Base-by-base conservation (phyloP, 1,284 basidiomycete species). In the Dichomitus squalens region DNA sequence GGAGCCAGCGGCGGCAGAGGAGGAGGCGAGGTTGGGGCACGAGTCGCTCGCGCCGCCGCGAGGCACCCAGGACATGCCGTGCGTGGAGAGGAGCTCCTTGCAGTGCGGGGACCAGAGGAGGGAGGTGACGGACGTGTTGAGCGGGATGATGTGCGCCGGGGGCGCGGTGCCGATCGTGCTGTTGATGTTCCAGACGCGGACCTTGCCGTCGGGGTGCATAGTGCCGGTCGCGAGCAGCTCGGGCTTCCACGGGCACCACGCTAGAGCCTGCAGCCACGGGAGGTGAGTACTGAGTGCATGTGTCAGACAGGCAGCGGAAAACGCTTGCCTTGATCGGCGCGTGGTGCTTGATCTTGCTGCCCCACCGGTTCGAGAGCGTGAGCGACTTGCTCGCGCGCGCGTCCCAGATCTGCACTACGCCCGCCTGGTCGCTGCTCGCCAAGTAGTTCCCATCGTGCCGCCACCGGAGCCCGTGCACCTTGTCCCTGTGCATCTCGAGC, bases 161-260 rank as follows among this genome's bases (percentile, higher is more conserved):
- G 79, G 76, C 20, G 80, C 79, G 4, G 82, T 79, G 35, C 76
- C 73, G 5, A 77, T 69, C 12, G 71, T 64, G 33, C 62, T 62
- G 52, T 72, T 71, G 47, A 69, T 63, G 58, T 68, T 74, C 84
- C 84, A 87, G 60, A 87, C 79, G 65, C 87, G 84, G 62, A 89
- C 85, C 57, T 79, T 82, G 51, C 85, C 82, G 66, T 90, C 87
- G 16, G 81, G 79, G 25, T 82, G 83, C 3, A 85, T 86, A 7
- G 87, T 86, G 7, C 87, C 88, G 0, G 86, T 84, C 0, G 88
- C 88, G 31, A 91, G 78, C 2, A 90, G 72, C 56, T 82, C 84
- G 2, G 81, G 76, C 69, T 89, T 86, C 86, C 88, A 89, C 0
- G 88, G 88, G 66, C 85, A 89, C 88, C 88, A 91, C 0, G 86